Base-by-base conservation (phyloP, 495 filamentous ascomycete genomes). In the Aspergillus funiculosus region DNA sequence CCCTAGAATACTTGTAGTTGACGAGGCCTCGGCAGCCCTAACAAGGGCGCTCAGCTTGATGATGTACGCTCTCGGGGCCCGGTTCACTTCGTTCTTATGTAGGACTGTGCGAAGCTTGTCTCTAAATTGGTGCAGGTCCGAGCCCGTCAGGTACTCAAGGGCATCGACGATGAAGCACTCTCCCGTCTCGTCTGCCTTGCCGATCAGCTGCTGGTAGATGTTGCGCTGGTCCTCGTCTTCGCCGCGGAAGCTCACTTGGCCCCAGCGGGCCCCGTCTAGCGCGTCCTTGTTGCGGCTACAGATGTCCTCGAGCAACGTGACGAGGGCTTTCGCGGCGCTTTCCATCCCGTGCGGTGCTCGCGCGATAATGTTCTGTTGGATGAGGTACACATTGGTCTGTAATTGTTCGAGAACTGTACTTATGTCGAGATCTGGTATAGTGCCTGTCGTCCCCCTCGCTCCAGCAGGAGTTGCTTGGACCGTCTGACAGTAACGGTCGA, bases 161-260 rank as follows among this genome's bases (percentile, higher is more conserved):
- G 59, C 66, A 52, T 72, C 65, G 18, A 77, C 47, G 11, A 75
- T 58, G 39, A 76, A 75, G 22, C 60, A 60, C 8, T 62, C 61
- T 4, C 52, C 60, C 27, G 60, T 56, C 28, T 64, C 57, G 21
- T 67, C 63, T 9, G 60, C 50, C 10, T 59, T 57, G 5, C 71
- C 71, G 29, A 78, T 72, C 13, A 78, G 62, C 45, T 66, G 62
- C 25, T 69, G 59, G 44, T 68, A 76, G 6, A 78, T 54, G 42
- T 77, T 78, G 45, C 71, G 71, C 30, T 73, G 61, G 43, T 73
- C 63, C 36, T 67, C 66, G 14, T 70, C 69, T 42, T 76, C 74
- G 3, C 67, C 66, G 6, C 59, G 46, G 36, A 69, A 68, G 9
- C 59, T 56, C 3, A 20, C 39, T n/a, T 66, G 58, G 5, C 67